Percentiles rank a stretch among this genome's conserved stretches.
Conservation (phyloP, 805 yeast species). For the Saccharomycopsis babjevae region DNA sequence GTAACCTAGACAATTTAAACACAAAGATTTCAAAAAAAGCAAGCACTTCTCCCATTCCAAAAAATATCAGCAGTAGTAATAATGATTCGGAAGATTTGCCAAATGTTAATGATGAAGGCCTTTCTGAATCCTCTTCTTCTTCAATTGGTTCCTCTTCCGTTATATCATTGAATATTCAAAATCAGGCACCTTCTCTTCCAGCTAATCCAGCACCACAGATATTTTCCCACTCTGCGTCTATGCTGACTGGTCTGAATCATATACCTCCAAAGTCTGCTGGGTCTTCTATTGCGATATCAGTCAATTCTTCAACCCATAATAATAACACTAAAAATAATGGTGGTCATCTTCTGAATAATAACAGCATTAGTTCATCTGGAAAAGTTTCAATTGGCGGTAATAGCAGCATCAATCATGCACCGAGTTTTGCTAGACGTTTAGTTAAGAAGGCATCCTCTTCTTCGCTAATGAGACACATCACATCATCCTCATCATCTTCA, state of each 20-base stretch:
- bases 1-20: constrained; percentile 6
- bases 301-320: not conserved
- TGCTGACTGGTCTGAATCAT: not conserved
- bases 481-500: not conserved
- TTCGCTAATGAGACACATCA: not conserved
- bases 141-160: not conserved
- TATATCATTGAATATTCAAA: not conserved
- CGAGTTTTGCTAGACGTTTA: not conserved
- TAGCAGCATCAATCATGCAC: not conserved
- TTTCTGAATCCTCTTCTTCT: not conserved
- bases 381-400: not conserved
- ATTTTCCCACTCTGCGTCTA: not conserved
- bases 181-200: not conserved
- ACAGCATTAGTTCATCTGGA: not conserved
- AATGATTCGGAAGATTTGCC: not conserved
- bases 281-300: not conserved
- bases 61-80: not conserved
- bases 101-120: not conserved
- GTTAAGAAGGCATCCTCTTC: not conserved
- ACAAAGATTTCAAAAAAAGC: constrained; percentile 6
- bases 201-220: not conserved
- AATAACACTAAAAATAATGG: not conserved
- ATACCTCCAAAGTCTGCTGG: not conserved
- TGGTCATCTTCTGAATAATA: not conserved
- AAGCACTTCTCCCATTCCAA: not conserved